A percentile compares a stretch with the other conserved stretches of the same genome.
Conservation (phyloP, 2,329 filamentous ascomycete species). For the Paracoccidioides brasiliensis region DNA sequence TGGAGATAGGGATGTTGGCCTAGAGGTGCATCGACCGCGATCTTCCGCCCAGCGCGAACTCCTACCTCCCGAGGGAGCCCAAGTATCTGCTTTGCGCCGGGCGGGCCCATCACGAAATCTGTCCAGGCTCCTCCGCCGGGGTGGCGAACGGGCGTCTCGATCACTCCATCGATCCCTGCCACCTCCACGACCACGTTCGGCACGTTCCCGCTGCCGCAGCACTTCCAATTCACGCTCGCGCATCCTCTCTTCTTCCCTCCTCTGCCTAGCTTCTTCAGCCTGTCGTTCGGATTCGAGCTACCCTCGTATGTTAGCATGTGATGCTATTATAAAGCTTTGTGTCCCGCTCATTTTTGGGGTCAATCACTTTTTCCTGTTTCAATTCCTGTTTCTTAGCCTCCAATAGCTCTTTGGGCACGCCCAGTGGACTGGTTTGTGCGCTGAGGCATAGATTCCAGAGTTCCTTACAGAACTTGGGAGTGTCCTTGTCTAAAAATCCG, state of each 20-base stretch:
- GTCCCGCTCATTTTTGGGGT: constrained; percentile 7
- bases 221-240: constrained; percentile 59
- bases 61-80: constrained; percentile 38
- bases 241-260: constrained; percentile 56
- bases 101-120: constrained; percentile 31
- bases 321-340: not conserved
- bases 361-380: constrained; percentile 74
- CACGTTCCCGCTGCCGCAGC: constrained; percentile 45
- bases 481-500: constrained; percentile 90
- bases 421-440: constrained; percentile 75
- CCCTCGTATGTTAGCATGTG: constrained; percentile 4
- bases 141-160: constrained; percentile 40
- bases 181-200: constrained; percentile 26
- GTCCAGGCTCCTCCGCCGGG: constrained; percentile 34
- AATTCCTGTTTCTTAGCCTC: constrained; percentile 95
- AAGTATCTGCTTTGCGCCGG: constrained; percentile 43
- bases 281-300: constrained; percentile 73
- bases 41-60: constrained; percentile 19
- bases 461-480: constrained; percentile 77
- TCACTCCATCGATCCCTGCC: constrained; percentile 33
- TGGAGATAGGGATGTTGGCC: constrained; percentile 20
- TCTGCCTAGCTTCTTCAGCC: constrained; percentile 58
- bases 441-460: constrained; percentile 86
- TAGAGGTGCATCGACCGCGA: constrained; percentile 27
- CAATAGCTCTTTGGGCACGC: constrained; percentile 84